These are phyloP conservation scores for Chlamydomonas schloesseri DNA, from an alignment of 139 green algal genomes.

Conservation along the genomic window DNA sequence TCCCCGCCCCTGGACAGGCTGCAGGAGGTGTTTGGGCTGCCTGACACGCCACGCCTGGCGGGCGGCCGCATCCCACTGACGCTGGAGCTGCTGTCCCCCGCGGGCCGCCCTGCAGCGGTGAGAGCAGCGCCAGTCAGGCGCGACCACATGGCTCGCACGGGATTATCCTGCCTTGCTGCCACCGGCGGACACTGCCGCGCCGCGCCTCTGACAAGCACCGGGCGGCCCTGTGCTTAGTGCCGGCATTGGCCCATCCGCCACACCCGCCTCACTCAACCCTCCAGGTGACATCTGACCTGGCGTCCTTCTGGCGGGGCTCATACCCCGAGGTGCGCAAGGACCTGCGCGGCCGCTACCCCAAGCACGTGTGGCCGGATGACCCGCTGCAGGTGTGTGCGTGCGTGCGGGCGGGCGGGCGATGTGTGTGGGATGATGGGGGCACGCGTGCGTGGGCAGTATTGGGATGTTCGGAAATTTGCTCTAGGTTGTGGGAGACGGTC, in stretches of 20 bases:
- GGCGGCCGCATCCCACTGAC: slow-evolving; percentile 52
- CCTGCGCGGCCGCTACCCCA: slow-evolving; percentile 61
- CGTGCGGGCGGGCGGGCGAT: background rate
- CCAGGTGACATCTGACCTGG: slow-evolving; percentile 64
- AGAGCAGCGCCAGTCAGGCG: background rate
- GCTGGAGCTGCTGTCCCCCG: slow-evolving; percentile 68
- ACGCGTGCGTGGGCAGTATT: no score
- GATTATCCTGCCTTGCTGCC: no score
- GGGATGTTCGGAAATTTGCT: no score
- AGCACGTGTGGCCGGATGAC: slow-evolving; percentile 70
- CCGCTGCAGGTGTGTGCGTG: slow-evolving; percentile 26
- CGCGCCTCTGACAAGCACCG: background rate
- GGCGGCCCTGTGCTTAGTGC: background rate
- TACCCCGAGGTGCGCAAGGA: slow-evolving; percentile 62
- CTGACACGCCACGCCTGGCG: slow-evolving; percentile 57
- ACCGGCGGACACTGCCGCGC: background rate
- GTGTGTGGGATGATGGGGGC: background rate
- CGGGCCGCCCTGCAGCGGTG: slow-evolving; percentile 57
- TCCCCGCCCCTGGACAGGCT: no score
- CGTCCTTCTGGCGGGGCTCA: slow-evolving; percentile 57
- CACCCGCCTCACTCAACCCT: background rate
- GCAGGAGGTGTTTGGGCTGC: slow-evolving; percentile 72
- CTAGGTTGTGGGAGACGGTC: no score
- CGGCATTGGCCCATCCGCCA: background rate
- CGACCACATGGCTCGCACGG: no score